A percentile compares a stretch with the other conserved stretches of the same genome.
Evolutionary conservation across 176 grass and related monocot species (phyloP).

Genomic region (Olyra latifolia): DNA sequence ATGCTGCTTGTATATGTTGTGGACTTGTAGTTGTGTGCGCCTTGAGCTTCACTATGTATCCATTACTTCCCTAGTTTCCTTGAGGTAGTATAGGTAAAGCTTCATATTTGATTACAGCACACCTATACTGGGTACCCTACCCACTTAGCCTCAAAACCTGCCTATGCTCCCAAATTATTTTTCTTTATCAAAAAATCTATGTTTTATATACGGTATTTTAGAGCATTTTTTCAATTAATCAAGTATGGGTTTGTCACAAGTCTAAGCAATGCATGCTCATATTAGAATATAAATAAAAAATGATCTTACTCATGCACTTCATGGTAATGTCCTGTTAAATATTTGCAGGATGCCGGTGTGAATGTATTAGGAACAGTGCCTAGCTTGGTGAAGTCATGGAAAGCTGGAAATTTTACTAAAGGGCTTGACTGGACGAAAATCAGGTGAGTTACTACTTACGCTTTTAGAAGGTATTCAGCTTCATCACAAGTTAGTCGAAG

Average conservation of each 20-base stretch:
- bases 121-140: not conserved
- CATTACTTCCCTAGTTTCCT: not conserved
- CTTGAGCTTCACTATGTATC: slow-evolving; percentile 1
- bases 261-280: not conserved
- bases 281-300: not conserved
- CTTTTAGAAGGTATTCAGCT: not conserved
- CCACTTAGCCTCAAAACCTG: not conserved
- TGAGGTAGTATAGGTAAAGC: not conserved
- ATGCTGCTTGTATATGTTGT: not conserved
- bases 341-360: slow-evolving; percentile 84
- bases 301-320: not conserved
- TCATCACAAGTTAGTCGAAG: slow-evolving; percentile 17
- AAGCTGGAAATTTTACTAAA: slow-evolving; percentile 62
- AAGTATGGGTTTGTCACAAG: not conserved
- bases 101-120: not conserved
- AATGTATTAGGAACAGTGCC: slow-evolving; percentile 80
- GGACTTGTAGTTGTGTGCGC: not conserved
- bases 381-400: slow-evolving; percentile 92
- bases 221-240: not conserved
- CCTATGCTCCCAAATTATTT: not conserved
- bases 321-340: not conserved
- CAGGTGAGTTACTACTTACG: slow-evolving; percentile 46
- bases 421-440: slow-evolving; percentile 93
- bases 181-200: no score
- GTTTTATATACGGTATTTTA: not conserved